Conservation (phyloP, 371 early-diverging fungal species). For the Mortierella sp. region DNA sequence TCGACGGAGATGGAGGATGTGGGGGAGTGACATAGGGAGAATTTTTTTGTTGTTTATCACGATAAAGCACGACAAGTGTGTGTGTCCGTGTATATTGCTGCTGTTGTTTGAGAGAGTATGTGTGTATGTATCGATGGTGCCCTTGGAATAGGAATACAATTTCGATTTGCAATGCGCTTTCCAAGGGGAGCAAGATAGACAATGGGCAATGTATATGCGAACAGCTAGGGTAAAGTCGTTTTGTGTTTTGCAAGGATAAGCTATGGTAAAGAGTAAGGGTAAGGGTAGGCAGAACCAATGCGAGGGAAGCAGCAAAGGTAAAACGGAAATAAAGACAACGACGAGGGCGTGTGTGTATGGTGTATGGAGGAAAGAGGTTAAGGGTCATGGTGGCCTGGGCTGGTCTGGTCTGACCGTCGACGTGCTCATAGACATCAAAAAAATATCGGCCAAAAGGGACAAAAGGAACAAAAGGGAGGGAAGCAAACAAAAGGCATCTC, state of each 20-base stretch:
- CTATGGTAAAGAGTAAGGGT: background rate
- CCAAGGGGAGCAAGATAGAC: background rate
- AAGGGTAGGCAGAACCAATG: background rate
- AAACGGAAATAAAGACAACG: background rate
- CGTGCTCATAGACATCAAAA: background rate
- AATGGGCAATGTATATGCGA: no score
- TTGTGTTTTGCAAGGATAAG: background rate
- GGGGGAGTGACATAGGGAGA: background rate
- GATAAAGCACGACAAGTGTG: no score
- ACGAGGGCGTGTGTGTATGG: background rate
- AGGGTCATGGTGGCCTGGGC: background rate
- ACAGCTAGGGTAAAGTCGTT: background rate
- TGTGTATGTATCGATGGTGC: background rate
- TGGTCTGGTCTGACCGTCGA: background rate
- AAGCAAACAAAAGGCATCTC: background rate
- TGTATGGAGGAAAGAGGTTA: background rate
- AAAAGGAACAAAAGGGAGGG: no score
- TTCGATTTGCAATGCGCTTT: background rate
- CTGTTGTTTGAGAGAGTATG: background rate
- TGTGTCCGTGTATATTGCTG: background rate
- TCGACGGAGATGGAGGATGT: background rate
- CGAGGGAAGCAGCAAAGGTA: background rate
- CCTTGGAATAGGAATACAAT: no score
- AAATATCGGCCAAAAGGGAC: no score
- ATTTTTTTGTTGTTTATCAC: no score